phyloP scores from a whole-genome alignment of 2,329 filamentous ascomycete species.

The Aspergillus sp. region DNA sequence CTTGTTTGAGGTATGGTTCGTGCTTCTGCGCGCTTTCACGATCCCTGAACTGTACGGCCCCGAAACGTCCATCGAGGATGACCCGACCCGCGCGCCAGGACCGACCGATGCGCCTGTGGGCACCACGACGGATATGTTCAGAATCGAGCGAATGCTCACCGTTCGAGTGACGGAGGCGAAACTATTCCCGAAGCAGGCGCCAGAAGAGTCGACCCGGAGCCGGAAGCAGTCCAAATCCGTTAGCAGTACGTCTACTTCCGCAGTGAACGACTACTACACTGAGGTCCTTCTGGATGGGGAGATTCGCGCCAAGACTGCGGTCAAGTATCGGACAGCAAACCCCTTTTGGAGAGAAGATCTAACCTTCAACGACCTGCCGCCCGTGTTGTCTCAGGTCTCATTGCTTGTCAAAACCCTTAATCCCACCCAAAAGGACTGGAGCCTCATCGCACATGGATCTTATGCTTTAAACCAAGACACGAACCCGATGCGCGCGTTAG shows the following conservation, averaged over 20 bases:
- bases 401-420: slow-evolving; percentile 48
- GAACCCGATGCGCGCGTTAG: slow-evolving; percentile 40
- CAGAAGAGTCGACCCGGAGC: slow-evolving; percentile 30
- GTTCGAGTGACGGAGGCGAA: slow-evolving; percentile 64
- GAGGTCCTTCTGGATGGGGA: slow-evolving; percentile 51
- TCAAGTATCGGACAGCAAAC: slow-evolving; percentile 45
- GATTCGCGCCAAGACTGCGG: slow-evolving; percentile 48
- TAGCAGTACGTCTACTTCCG: slow-evolving; percentile 21
- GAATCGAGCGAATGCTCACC: slow-evolving; percentile 62
- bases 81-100: slow-evolving; percentile 38
- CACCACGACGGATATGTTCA: slow-evolving; percentile 60
- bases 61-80: slow-evolving; percentile 43
- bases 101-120: slow-evolving; percentile 26
- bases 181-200: slow-evolving; percentile 40
- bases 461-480: slow-evolving; percentile 43
- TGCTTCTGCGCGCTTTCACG: slow-evolving; percentile 84
- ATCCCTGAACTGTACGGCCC: slow-evolving; percentile 85
- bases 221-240: slow-evolving; percentile 34
- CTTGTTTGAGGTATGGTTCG: slow-evolving; percentile 97
- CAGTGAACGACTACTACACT: slow-evolving; percentile 46
- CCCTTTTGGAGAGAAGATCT: slow-evolving; percentile 53
- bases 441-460: slow-evolving; percentile 45
- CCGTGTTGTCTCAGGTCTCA: slow-evolving; percentile 47
- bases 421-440: slow-evolving; percentile 50
- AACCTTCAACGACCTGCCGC: slow-evolving; percentile 46